Conservation (phyloP, 371 early-diverging fungal genomes). For the Apophysomyces ossiformis region DNA sequence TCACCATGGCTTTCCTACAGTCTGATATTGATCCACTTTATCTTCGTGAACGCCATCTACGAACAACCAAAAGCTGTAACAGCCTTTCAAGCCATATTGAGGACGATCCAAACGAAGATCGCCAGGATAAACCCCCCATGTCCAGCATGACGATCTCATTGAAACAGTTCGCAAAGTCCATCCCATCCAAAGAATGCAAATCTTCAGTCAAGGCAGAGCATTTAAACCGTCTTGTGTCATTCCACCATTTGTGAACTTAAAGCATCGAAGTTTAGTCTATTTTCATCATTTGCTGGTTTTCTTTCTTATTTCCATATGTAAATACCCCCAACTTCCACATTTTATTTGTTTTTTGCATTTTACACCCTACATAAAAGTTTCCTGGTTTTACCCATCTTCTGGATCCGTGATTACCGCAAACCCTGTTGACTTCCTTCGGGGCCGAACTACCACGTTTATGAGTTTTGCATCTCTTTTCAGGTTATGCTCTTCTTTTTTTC, state of each 20-base stretch:
- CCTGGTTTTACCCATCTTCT: too few relatives aligned
- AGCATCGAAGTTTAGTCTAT: too few relatives aligned
- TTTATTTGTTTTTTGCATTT: too few relatives aligned
- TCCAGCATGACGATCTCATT: neutral
- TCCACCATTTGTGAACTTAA: slow-evolving; percentile 4
- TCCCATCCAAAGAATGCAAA: neutral
- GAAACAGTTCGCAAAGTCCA: neutral
- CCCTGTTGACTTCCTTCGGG: too few relatives aligned
- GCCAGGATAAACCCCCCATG: neutral
- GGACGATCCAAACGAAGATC: neutral
- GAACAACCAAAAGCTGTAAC: slow-evolving; percentile 10
- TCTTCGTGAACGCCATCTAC: slow-evolving; percentile 22
- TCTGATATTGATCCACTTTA: slow-evolving; percentile 25
- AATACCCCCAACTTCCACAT: neutral
- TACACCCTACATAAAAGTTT: too few relatives aligned
- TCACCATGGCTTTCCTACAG: slow-evolving; percentile 24
- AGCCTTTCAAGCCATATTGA: slow-evolving; percentile 2
- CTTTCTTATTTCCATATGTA: neutral
- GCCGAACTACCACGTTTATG: too few relatives aligned
- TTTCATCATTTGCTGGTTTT: neutral
- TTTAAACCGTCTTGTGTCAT: slow-evolving; percentile 12
- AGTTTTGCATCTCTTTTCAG: too few relatives aligned
- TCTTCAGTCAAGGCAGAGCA: slow-evolving; percentile 5
- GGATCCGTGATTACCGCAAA: too few relatives aligned
- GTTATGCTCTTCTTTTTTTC: too few relatives aligned